Conservation (phyloP, 176 grass and related monocot genomes). For the Carex parvula region DNA sequence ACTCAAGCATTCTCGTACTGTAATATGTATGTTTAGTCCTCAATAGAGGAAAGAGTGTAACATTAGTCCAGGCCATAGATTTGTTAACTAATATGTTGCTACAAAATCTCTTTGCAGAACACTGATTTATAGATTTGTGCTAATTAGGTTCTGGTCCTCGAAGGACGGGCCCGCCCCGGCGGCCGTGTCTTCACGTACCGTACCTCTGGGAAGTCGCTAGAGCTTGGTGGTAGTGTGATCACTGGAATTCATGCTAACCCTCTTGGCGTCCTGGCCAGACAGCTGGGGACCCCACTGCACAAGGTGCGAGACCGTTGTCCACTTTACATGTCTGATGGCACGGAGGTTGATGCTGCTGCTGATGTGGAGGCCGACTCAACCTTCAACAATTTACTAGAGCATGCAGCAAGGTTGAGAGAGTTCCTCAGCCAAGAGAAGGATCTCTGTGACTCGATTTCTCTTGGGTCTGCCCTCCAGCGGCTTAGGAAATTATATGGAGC, state of each 20-base stretch:
- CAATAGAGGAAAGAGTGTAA: too few species aligned
- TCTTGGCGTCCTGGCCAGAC: conserved; percentile 76
- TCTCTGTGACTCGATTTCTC: conserved; percentile 46
- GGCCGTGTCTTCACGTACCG: conserved; percentile 71
- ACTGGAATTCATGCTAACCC: conserved; percentile 95
- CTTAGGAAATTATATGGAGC: conserved; percentile 67
- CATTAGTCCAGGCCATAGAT: too few species aligned
- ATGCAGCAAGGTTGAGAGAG: conserved; percentile 60
- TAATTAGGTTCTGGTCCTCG: conserved; percentile 60
- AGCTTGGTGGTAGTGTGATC: conserved; percentile 88
- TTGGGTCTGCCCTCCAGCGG: conserved; percentile 64
- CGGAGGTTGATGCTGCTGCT: conserved; percentile 35
- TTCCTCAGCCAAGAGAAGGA: conserved; percentile 43
- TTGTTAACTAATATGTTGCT: background rate
- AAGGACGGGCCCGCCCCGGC: conserved; percentile 68
- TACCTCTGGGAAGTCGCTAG: conserved; percentile 42
- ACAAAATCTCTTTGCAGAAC: background rate
- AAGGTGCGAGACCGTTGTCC: conserved; percentile 83
- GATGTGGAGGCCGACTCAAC: conserved; percentile 53
- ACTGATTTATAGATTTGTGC: background rate
- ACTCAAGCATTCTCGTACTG: background rate
- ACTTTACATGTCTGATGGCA: conserved; percentile 63
- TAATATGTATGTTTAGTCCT: background rate
- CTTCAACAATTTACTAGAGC: conserved; percentile 85
- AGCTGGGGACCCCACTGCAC: conserved; percentile 77